Evolutionary conservation across 352 stramenopile genomes (phyloP).

Genomic region (Phytophthora capsici): DNA sequence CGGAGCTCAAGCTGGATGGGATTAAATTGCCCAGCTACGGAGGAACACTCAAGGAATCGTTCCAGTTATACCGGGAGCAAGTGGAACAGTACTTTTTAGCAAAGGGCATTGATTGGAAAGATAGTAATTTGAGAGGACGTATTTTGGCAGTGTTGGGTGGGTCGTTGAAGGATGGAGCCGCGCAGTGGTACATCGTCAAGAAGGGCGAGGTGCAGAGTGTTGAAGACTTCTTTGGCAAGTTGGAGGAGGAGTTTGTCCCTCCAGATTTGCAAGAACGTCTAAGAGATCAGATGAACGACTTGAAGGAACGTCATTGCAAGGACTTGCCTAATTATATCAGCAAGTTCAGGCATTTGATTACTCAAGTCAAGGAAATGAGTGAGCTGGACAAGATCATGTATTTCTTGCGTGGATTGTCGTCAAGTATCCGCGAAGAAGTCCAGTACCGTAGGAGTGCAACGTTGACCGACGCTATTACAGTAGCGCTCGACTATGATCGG

Average conservation of each 20-base stretch:
- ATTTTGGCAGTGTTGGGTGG: slow-evolving; percentile 12
- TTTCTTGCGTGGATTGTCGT: slow-evolving; percentile 6
- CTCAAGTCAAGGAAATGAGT: slow-evolving; percentile 23
- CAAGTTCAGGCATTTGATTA: slow-evolving; percentile 5
- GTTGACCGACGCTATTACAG: slow-evolving; percentile 2
- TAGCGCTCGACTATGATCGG: background rate
- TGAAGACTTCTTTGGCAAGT: slow-evolving; percentile 16
- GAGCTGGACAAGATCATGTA: slow-evolving; percentile 18
- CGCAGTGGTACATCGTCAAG: slow-evolving; percentile 22
- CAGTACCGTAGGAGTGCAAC: slow-evolving; percentile 15
- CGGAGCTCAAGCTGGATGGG: too few species aligned
- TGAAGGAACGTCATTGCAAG: slow-evolving; percentile 11
- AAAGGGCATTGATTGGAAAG: slow-evolving; percentile 16
- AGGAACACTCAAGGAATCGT: background rate
- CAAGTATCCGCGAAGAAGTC: slow-evolving; percentile 9
- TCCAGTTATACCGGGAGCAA: slow-evolving; percentile 10
- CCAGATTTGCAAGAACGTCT: slow-evolving; percentile 19
- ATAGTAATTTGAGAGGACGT: slow-evolving; percentile 4
- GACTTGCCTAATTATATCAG: slow-evolving; percentile 19
- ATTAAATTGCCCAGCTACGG: background rate
- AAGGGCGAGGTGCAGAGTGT: slow-evolving; percentile 16
- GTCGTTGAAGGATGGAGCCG: slow-evolving; percentile 16
- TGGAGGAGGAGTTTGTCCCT: slow-evolving; percentile 16
- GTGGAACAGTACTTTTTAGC: slow-evolving; percentile 22
- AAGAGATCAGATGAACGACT: slow-evolving; percentile 11